These are phyloP conservation scores for Xylariales sp. DNA, from an alignment of 2,329 filamentous ascomycete species.

Conservation along the genomic window DNA sequence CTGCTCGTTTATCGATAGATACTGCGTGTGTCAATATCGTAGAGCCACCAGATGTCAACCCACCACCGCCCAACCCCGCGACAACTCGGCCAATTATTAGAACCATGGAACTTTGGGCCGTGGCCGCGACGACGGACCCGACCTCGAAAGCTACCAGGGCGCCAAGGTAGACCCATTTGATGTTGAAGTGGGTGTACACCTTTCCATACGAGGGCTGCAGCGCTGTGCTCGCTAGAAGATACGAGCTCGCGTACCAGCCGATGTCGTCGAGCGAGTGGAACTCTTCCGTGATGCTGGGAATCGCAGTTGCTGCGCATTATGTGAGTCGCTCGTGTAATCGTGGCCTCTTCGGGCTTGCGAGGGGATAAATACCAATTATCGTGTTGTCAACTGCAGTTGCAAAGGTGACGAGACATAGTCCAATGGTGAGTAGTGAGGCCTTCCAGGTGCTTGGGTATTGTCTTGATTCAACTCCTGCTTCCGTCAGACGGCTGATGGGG, in stretches of 20 bases:
- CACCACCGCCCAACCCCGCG: slow-evolving; percentile 20
- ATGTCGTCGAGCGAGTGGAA: slow-evolving; percentile 28
- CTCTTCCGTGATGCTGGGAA: slow-evolving; percentile 26
- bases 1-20: slow-evolving; percentile 6
- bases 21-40: slow-evolving; percentile 19
- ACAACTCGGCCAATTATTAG: slow-evolving; percentile 20
- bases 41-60: slow-evolving; percentile 9
- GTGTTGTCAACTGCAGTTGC: slow-evolving; percentile 28
- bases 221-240: slow-evolving; percentile 28
- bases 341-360: not conserved
- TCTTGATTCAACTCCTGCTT: not conserved
- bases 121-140: slow-evolving; percentile 28
- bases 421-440: slow-evolving; percentile 19
- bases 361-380: slow-evolving; percentile 18
- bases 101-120: slow-evolving; percentile 12
- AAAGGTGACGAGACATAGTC: slow-evolving; percentile 25
- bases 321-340: not conserved
- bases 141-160: slow-evolving; percentile 30
- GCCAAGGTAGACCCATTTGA: slow-evolving; percentile 21
- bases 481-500: not conserved
- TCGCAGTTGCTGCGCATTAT: slow-evolving; percentile 16
- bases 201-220: slow-evolving; percentile 32
- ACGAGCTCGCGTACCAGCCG: slow-evolving; percentile 34
- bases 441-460: slow-evolving; percentile 20
- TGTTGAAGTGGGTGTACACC: slow-evolving; percentile 24